These are phyloP conservation scores for Cystofilobasidium macerans DNA, from an alignment of 768 basidiomycete species.

Conservation along the genomic window DNA sequence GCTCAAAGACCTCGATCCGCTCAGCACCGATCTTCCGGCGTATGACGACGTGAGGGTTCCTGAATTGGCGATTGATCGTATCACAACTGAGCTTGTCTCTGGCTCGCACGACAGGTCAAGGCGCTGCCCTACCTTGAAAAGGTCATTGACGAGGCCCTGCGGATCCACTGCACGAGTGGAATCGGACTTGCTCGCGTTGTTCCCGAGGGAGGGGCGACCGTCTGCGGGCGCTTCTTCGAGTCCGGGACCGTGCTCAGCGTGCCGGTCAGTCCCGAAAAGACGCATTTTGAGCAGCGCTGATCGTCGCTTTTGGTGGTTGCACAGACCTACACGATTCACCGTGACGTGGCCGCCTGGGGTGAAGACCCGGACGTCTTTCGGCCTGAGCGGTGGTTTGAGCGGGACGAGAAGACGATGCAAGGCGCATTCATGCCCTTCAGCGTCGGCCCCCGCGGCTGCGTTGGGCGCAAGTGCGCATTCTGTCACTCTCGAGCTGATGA, in stretches of 20 bases:
- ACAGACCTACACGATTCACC: constrained; percentile 73
- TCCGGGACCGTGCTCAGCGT: constrained; percentile 54
- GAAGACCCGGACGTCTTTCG: constrained; percentile 56
- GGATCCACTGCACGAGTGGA: constrained; percentile 71
- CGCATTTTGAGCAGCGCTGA: too few relatives aligned
- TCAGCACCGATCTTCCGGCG: not conserved
- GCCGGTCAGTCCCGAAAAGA: constrained; percentile 36
- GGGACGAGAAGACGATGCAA: constrained; percentile 51
- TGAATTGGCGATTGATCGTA: not conserved
- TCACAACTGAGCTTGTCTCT: not conserved
- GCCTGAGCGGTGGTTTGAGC: constrained; percentile 44
- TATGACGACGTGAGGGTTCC: constrained; percentile 14
- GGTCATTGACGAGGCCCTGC: constrained; percentile 73
- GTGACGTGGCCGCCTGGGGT: constrained; percentile 63
- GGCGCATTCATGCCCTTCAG: constrained; percentile 79
- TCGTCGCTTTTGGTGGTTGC: too few relatives aligned
- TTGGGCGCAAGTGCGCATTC: constrained; percentile 27
- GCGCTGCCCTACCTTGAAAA: constrained; percentile 61
- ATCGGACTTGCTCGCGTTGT: constrained; percentile 72
- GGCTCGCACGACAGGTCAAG: constrained; percentile 20
- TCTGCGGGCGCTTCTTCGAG: constrained; percentile 32
- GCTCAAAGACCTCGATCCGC: constrained; percentile 44
- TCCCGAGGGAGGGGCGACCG: constrained; percentile 43
- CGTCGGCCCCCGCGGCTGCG: constrained; percentile 49
- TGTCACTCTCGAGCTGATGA: too few relatives aligned